Base-by-base conservation (phyloP, 495 filamentous ascomycete genomes). In the Articulospora tetracladia region DNA sequence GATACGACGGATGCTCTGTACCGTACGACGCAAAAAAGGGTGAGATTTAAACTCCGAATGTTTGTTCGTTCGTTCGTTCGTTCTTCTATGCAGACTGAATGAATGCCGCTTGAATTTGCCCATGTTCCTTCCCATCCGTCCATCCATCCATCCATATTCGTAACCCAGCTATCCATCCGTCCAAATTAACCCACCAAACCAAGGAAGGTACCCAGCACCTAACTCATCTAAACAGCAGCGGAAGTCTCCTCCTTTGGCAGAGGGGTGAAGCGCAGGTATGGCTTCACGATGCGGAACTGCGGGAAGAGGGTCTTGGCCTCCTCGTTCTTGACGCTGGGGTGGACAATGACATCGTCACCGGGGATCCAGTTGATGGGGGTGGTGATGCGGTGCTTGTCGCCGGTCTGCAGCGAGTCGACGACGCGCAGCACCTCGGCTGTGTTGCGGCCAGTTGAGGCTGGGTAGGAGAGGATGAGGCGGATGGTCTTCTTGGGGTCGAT, bases 401-500 rank as follows among this genome's bases (percentile, higher is more conserved):
- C 93, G 41, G 95, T 96, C 82, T 97, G 92, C 58, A 98, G 86
- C 51, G 92, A 96, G 80, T 98, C 93, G 71, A 98, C 81, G 55
- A 98, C 88, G 69, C 95, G 91, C 61, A 98, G 85, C 57, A 98
- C 90, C 78, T 98, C 94, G 66, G 91, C 92, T 58, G 91, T 89
- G 79, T 98, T 98, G 69, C 94, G 91, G 71, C 94, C 95, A 27
- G 95, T 98, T 46, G 92, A 97, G 58, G 95, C 94, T 19, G 95
- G 95, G 83, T 97, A 98, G 67, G 92, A 88, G 63, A 98, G 83
- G 74, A 96, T 97, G 69, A 92, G 86, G 68, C 94, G 92, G 76
- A 98, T 97, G 61, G 87, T 92, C 86, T 98, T 97, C 83, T 88
- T 96, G 57, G 94, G 95, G 81, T 98, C 94, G 74, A 98, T 95